Conservation (phyloP, 306 rosid genomes). For the Lupinus albus region DNA sequence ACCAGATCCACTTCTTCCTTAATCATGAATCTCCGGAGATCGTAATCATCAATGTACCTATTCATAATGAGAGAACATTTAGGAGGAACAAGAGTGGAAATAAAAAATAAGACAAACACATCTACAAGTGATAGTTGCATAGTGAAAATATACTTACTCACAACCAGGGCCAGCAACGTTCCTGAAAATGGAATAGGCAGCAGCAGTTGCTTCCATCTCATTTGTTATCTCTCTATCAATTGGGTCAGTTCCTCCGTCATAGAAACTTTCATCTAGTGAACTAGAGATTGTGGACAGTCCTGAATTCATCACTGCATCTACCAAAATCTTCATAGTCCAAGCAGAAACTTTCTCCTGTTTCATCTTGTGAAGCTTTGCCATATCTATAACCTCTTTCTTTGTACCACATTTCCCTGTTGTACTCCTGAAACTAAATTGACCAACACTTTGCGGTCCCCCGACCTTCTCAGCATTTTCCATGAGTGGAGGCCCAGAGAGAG, state of each 20-base stretch:
- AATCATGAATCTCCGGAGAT: conserved; percentile 78
- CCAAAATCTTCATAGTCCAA: conserved; percentile 92
- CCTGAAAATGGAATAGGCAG: conserved; percentile 71
- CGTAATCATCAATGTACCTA: conserved; percentile 76
- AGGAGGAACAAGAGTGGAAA: conserved; percentile 25
- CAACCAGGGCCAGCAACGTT: conserved; percentile 68
- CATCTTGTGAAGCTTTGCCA: conserved; percentile 73
- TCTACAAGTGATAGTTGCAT: not conserved
- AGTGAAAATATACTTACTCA: conserved; percentile 58
- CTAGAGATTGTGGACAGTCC: conserved; percentile 77
- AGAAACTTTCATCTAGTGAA: conserved; percentile 61
- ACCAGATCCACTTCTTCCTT: conserved; percentile 79
- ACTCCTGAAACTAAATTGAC: conserved; percentile 71
- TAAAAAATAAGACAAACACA: not conserved
- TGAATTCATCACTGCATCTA: conserved; percentile 80
- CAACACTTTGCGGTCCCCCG: conserved; percentile 52
- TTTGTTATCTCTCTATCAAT: conserved; percentile 72
- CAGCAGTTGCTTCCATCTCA: conserved; percentile 92
- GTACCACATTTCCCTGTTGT: conserved; percentile 48
- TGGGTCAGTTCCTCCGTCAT: conserved; percentile 49
- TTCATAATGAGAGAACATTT: conserved; percentile 28
- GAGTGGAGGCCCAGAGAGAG: conserved; percentile 72
- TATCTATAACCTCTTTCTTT: conserved; percentile 65
- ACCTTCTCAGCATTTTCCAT: conserved; percentile 67
- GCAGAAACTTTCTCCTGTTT: conserved; percentile 90